phyloP scores from a whole-genome alignment of 2,329 filamentous ascomycete genomes.

The Diaporthe ilicicola region DNA sequence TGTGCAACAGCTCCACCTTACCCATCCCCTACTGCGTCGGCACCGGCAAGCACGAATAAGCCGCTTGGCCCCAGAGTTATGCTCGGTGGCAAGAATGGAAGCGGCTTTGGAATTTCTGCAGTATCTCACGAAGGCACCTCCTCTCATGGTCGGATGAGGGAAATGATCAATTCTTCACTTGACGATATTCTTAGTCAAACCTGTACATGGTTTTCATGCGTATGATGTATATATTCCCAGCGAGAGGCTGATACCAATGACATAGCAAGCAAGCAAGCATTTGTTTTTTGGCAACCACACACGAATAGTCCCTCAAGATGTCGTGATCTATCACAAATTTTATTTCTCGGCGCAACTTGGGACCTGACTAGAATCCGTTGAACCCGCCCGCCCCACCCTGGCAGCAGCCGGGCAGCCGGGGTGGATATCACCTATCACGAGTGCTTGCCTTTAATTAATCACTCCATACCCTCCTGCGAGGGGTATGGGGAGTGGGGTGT shows the following conservation, averaged over 20 bases:
- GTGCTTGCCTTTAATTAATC: constrained; percentile 5
- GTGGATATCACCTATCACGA: constrained; percentile 12
- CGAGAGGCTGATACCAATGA: neutral
- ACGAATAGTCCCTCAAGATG: neutral
- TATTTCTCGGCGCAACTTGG: neutral
- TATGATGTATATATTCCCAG: constrained; percentile 23
- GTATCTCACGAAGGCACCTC: neutral
- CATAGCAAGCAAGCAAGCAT: constrained; percentile 9
- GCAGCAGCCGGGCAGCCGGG: constrained; percentile 3
- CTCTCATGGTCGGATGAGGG: neutral
- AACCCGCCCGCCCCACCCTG: neutral
- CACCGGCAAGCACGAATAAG: constrained; percentile 39
- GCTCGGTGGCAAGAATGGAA: neutral
- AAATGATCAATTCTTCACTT: constrained; percentile 8
- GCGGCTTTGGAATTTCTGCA: neutral
- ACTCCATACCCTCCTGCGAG: neutral
- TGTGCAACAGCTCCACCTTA: constrained; percentile 47
- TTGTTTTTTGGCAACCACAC: neutral
- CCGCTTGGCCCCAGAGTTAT: neutral
- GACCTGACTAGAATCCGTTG: neutral
- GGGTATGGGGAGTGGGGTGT: neutral
- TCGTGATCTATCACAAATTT: neutral
- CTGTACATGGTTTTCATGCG: constrained; percentile 19
- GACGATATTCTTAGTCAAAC: neutral
- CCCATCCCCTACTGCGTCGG: constrained; percentile 49